Evolutionary conservation across 495 filamentous ascomycete species (phyloP).

Genomic region (Neurospora sp.): DNA sequence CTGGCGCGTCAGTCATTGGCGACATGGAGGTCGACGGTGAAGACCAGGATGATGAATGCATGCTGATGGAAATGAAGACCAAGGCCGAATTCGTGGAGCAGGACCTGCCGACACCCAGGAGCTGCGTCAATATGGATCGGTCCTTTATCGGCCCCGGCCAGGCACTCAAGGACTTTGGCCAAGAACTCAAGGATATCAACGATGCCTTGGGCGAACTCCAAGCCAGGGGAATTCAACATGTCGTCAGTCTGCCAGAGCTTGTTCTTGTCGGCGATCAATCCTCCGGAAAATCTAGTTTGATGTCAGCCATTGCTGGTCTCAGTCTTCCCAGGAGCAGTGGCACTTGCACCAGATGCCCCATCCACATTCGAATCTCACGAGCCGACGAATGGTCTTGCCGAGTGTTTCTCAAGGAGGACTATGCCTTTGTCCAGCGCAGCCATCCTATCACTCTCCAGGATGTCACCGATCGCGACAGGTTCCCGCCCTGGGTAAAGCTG

Average conservation of each 20-base stretch:
- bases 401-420: conserved; percentile 50
- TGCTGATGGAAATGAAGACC: conserved; percentile 14
- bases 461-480: conserved; percentile 30
- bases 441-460: conserved; percentile 23
- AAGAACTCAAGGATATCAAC: conserved; percentile 35
- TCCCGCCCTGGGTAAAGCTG: conserved; percentile 33
- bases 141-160: conserved; percentile 26
- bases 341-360: conserved; percentile 66
- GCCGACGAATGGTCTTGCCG: conserved; percentile 51
- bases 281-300: conserved; percentile 69
- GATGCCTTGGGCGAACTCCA: conserved; percentile 39
- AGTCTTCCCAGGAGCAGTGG: conserved; percentile 58
- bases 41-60: conserved; percentile 5
- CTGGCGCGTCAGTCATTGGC: neutral
- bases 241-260: conserved; percentile 60
- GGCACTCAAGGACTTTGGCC: conserved; percentile 31
- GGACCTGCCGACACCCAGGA: neutral
- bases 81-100: neutral
- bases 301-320: conserved; percentile 72
- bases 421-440: conserved; percentile 30
- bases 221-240: conserved; percentile 36
- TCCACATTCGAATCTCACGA: conserved; percentile 63
- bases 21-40: neutral
- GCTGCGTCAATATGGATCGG: conserved; percentile 3
- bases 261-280: conserved; percentile 75